Evolutionary conservation across 352 stramenopile genomes (phyloP), one percentile per base, ranked within the genome.

Genomic region (Globisporangium orthogonon): DNA sequence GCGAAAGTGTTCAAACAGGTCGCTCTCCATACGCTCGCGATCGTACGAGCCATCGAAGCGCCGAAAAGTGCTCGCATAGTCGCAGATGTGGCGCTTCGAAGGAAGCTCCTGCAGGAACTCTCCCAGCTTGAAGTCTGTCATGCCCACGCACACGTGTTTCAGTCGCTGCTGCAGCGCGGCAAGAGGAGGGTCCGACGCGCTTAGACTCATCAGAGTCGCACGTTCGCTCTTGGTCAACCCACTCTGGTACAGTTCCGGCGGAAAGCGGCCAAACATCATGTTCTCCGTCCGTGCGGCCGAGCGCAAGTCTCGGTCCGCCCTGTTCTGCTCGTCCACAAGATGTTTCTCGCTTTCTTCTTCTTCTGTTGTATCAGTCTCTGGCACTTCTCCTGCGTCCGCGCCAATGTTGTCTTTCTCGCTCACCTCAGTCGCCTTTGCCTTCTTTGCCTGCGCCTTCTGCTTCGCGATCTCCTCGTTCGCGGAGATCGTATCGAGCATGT

Each of bases 91-190:
- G 3, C 85, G 87, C 60, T 98, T 98, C 0, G 89, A 95, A 0
- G 91, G 91, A 4, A 98, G 60, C 66, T 98, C 91, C 33, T 94
- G 73, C 2, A 97, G 72, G 43, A 98, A 68, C 55, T 97, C 89
- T 2, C 62, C 57, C 53, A 91, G 50, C 60, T 97, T 97, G 29
- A 97, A 84, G 13, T 82, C 66, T 0, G 90, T 97, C 77, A 96
- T 86, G 0, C 84, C 84, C 0, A 73, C 83, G 48, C 81, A 94
- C 29, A 90, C 59, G 17, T 60, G 62, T 46, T 86, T 69, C 0
- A 94, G 66, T 23, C 83, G 70, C 35, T 73, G 52, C 50, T 76
- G 65, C 1, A 97, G 70, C 28, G 56, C 55, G 0, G 45, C 23
- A 1, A 88, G 51, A 10, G 67, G 60, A 17, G 86, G 79, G 18